A percentile compares a stretch with the other conserved stretches of the same genome.
Evolutionary conservation across 2,329 filamentous ascomycete species (phyloP).

Genomic region (Helminthosporium solani): DNA sequence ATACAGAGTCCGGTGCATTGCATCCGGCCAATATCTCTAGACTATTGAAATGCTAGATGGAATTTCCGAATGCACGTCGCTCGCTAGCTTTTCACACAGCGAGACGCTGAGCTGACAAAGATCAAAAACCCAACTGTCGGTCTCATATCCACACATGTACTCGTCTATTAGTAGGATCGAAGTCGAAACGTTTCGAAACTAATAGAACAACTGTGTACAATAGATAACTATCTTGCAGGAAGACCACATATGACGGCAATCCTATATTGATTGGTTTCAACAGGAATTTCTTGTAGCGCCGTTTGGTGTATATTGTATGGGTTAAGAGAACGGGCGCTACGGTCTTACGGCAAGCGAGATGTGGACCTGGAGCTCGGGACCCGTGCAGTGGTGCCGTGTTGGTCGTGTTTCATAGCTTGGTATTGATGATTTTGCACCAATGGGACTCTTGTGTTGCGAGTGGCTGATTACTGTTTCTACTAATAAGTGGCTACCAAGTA

Average conservation of each 20-base stretch:
- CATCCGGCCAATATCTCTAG: too few species aligned
- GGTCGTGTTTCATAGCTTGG: background rate
- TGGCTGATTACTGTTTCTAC: too few species aligned
- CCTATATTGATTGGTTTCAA: background rate
- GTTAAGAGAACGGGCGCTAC: background rate
- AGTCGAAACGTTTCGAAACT: background rate
- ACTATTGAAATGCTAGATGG: background rate
- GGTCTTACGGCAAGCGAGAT: constrained; percentile 2
- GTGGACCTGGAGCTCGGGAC: background rate
- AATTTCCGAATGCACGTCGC: background rate
- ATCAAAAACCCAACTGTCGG: too few species aligned
- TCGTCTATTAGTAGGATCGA: too few species aligned
- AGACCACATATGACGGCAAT: background rate
- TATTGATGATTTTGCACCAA: constrained; percentile 3
- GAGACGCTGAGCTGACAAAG: too few species aligned
- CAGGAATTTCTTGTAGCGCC: background rate
- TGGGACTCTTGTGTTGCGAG: background rate
- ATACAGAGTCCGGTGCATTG: too few species aligned
- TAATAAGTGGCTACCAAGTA: too few species aligned
- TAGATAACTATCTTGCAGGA: background rate
- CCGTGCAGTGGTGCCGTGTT: too few species aligned
- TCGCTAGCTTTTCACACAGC: background rate
- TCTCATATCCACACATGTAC: too few species aligned
- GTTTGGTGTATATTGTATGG: constrained; percentile 1
- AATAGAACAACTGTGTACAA: background rate